Evolutionary conservation across 129 eudicot genomes (phyloP), one percentile per base, ranked within the genome.

Genomic region (Escallonia rubra): DNA sequence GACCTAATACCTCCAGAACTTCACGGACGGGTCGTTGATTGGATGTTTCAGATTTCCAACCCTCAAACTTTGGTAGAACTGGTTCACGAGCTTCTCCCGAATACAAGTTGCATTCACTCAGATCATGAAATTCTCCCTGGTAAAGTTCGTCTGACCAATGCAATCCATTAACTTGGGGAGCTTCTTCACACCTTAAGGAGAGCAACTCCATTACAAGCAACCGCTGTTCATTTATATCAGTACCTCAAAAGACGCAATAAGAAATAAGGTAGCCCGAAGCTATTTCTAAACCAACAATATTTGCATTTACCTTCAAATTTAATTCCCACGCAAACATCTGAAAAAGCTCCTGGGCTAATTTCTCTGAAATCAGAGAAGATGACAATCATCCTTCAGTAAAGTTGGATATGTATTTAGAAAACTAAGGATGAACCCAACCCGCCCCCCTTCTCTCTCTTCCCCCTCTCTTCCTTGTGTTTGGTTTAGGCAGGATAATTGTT

Each of bases 191-290:
- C 55, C 51, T 58, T 42, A 81, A 69, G 10, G 96, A 86, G n/a
- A 88, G 80, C 59, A 92, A 77, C 75, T 84, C 91, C 54, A 88
- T 77, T 63, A 92, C 84, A 68, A 92, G 96, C 79, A 88, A 70
- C 71, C 96, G 78, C 98, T 91, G 94, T 78, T 64, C 61, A 72
- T 62, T 51, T 70, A 51, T 53, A 66, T 50, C 6, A 74, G 72
- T 14, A 66, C 3, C 50, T 55, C 48, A 53, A 59, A 72, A 57
- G 48, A 41, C 4, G 52, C 2, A 23, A 71, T 15, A 40, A 68
- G 41, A 53, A 43, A 42, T 44, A 72, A 63, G 61, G 13, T 61
- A 63, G 46, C 56, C 4, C 51, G 12, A 70, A 42, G 75, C 4
- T 40, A 0, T 5, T 1, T 1, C 9, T 1, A 3, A 52, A 68